Evolutionary conservation across 2,329 filamentous ascomycete species (phyloP).

Genomic region (Leptographium procerum): DNA sequence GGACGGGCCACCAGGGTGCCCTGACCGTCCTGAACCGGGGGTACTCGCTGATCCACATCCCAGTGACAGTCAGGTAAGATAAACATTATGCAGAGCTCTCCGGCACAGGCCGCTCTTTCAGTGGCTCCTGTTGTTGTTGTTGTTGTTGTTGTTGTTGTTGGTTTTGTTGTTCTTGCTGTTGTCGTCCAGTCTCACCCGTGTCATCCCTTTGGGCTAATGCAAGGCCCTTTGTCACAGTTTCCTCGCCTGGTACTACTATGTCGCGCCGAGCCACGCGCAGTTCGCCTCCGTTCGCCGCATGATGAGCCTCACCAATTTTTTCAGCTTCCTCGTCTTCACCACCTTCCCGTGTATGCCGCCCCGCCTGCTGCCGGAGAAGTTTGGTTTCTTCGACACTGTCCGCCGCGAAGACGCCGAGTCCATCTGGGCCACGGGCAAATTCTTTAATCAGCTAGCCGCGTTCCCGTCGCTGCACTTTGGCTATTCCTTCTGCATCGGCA

Average conservation of each 20-base stretch:
- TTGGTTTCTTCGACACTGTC: constrained; percentile 40
- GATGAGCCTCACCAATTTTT: constrained; percentile 47
- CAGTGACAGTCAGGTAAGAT: constrained; percentile 33
- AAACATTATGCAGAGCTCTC: too few species aligned
- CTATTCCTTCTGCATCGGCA: constrained; percentile 43
- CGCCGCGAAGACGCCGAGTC: constrained; percentile 39
- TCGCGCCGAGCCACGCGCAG: constrained; percentile 29
- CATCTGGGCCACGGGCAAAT: constrained; percentile 43
- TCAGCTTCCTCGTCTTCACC: constrained; percentile 51
- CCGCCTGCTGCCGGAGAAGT: constrained; percentile 39
- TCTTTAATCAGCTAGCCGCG: constrained; percentile 45
- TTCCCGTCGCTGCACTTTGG: constrained; percentile 48
- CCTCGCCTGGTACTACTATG: constrained; percentile 53
- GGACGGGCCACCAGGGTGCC: neutral
- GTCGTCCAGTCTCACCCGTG: neutral
- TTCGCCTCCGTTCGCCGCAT: constrained; percentile 26
- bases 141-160: too few species aligned
- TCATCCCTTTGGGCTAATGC: neutral
- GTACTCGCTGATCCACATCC: constrained; percentile 39
- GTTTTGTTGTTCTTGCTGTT: too few species aligned
- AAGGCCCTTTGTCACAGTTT: constrained; percentile 29
- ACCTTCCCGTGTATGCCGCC: constrained; percentile 54
- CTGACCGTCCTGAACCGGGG: constrained; percentile 36
- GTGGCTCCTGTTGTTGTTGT: too few species aligned
- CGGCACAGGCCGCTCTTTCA: too few species aligned